Evolutionary conservation across 1,284 basidiomycete species (phyloP).

Genomic region (Filobasidium uniguttulatum): DNA sequence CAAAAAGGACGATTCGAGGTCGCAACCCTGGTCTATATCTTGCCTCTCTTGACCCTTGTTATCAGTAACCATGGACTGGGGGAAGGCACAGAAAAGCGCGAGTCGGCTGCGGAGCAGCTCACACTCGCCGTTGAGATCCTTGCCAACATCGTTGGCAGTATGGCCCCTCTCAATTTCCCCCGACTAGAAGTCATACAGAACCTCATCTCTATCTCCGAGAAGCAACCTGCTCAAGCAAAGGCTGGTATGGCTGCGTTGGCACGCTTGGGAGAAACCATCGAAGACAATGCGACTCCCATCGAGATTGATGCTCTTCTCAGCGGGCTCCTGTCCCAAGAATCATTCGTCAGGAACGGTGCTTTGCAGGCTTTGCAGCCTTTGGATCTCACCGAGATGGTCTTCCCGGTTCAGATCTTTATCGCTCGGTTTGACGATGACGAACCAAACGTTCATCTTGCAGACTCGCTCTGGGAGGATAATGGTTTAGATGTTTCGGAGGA

Average conservation of each 20-base stretch:
- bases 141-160: conserved; percentile 65
- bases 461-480: conserved; percentile 88
- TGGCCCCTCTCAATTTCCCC: conserved; percentile 56
- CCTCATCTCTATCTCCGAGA: conserved; percentile 60
- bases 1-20: conserved; percentile 73
- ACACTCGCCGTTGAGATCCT: conserved; percentile 72
- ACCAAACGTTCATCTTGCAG: conserved; percentile 72
- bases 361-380: conserved; percentile 86
- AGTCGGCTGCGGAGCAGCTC: conserved; percentile 75
- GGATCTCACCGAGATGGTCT: conserved; percentile 87
- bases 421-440: conserved; percentile 85
- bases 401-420: conserved; percentile 79
- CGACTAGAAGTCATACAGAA: conserved; percentile 55
- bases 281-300: conserved; percentile 47
- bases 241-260: conserved; percentile 71
- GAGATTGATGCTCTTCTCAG: conserved; percentile 57
- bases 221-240: conserved; percentile 70
- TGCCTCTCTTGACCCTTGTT: conserved; percentile 62
- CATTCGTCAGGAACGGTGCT: conserved; percentile 74
- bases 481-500: conserved; percentile 73
- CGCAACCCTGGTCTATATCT: conserved; percentile 68
- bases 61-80: conserved; percentile 56
- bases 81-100: conserved; percentile 44
- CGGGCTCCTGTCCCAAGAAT: conserved; percentile 74
- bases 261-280: conserved; percentile 70